These are phyloP conservation scores for Ceraceosorus bombacis DNA, from an alignment of 1,284 basidiomycete genomes.

Conservation along the genomic window DNA sequence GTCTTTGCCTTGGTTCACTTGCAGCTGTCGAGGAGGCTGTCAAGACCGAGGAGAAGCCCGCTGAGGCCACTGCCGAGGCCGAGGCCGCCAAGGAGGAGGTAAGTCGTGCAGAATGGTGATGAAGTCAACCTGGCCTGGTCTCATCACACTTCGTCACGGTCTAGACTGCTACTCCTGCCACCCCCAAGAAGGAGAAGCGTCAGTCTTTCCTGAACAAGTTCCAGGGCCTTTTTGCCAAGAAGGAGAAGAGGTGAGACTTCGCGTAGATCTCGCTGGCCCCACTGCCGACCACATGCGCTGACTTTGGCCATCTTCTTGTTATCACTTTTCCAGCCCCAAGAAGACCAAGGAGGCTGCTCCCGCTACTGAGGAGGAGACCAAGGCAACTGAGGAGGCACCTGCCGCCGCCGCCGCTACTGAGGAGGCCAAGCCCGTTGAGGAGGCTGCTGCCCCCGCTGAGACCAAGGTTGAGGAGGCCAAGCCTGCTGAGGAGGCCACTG, in stretches of 20 bases:
- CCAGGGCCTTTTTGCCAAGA: conserved; percentile 27
- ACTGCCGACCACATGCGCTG: background rate
- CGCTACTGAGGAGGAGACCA: conserved; percentile 3
- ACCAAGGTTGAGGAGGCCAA: conserved; percentile 11
- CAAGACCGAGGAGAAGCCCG: conserved; percentile 11
- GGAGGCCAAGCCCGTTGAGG: conserved; percentile 17
- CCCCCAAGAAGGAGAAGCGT: conserved; percentile 43
- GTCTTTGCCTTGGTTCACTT: too few relatives aligned
- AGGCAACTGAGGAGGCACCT: conserved; percentile 21
- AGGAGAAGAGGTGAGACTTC: conserved; percentile 21
- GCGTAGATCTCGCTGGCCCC: conserved; percentile 21
- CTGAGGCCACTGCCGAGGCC: conserved; percentile 15
- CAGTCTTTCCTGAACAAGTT: conserved; percentile 30
- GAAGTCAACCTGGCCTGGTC: background rate
- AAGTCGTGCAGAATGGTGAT: background rate
- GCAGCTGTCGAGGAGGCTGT: conserved; percentile 8
- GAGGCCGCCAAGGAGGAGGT: conserved; percentile 24
- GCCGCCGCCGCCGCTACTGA: conserved; percentile 16
- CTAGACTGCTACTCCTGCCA: background rate
- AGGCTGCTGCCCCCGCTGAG: conserved; percentile 17
- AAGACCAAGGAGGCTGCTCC: too few relatives aligned
- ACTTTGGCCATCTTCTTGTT: background rate
- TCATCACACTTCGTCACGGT: too few relatives aligned
- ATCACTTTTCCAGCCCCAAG: background rate
- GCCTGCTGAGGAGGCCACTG: conserved; percentile 16